phyloP scores from a whole-genome alignment of 371 early-diverging fungal genomes.

The Circinella minor region DNA sequence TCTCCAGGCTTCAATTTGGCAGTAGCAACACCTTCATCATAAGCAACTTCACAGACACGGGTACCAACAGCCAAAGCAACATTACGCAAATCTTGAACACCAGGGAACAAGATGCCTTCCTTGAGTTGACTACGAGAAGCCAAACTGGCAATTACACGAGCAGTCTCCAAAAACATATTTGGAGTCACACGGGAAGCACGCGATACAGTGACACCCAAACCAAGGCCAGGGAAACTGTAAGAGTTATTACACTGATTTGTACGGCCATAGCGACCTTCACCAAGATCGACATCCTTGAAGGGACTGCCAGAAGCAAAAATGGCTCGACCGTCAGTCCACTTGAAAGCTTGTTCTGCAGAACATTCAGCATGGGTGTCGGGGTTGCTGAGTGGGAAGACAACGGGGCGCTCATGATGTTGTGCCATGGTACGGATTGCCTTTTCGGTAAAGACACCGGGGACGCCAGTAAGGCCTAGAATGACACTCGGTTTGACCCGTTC shows the following conservation, averaged over 20 bases:
- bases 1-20: conserved; percentile 54
- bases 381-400: conserved; percentile 70
- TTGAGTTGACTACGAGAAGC: conserved; percentile 66
- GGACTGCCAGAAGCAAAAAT: conserved; percentile 71
- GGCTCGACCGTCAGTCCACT: conserved; percentile 65
- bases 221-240: conserved; percentile 68
- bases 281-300: conserved; percentile 53
- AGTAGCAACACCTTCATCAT: conserved; percentile 60
- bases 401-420: conserved; percentile 58
- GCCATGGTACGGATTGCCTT: conserved; percentile 65
- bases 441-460: conserved; percentile 65
- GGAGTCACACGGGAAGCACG: conserved; percentile 59
- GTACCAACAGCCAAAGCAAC: conserved; percentile 63
- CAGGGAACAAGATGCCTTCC: conserved; percentile 64
- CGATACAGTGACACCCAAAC: conserved; percentile 65
- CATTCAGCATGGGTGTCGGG: conserved; percentile 72
- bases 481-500: conserved; percentile 66
- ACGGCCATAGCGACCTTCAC: conserved; percentile 51
- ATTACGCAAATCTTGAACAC: conserved; percentile 57
- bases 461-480: conserved; percentile 66
- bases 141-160: conserved; percentile 61
- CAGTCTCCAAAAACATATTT: conserved; percentile 67
- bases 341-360: conserved; percentile 65
- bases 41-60: conserved; percentile 66
- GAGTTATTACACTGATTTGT: conserved; percentile 72